Conservation (phyloP, 1,139 yeast genomes). For the Wickerhamomyces sp. region DNA sequence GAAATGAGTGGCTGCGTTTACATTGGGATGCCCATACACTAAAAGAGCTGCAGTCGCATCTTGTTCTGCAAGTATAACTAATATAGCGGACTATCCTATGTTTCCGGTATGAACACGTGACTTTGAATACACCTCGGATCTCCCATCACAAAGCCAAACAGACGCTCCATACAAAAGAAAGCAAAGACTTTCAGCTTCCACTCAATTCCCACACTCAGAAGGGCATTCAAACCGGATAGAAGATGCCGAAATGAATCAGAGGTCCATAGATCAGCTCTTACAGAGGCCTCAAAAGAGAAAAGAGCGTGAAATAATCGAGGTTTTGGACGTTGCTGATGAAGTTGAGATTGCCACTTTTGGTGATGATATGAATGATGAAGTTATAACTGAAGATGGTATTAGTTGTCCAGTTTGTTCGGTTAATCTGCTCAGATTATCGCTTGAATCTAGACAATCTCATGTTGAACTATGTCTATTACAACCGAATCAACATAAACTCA, state of each 20-base stretch:
- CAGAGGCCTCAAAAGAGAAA: background rate
- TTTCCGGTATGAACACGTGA: no score
- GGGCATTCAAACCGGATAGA: background rate
- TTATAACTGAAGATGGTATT: background rate
- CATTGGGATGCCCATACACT: no score
- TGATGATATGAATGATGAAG: no score
- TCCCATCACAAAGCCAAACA: no score
- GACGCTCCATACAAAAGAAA: no score
- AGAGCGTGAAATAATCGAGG: background rate
- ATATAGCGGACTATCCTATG: no score
- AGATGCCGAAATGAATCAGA: background rate
- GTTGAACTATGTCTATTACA: constrained; percentile 47
- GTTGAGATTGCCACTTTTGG: no score
- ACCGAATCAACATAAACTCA: background rate
- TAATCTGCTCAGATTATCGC: constrained; percentile 31
- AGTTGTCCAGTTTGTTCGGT: constrained; percentile 48
- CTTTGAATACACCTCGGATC: no score
- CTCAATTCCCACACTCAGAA: no score
- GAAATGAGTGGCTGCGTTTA: no score
- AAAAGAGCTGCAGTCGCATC: no score
- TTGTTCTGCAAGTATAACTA: no score
- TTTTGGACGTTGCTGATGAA: background rate
- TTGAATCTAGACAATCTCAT: constrained; percentile 48
- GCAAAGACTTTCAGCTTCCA: background rate
- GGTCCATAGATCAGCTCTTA: background rate